Evolutionary conservation across 345 rosid species (phyloP).

Genomic region (Combretum micranthum): DNA sequence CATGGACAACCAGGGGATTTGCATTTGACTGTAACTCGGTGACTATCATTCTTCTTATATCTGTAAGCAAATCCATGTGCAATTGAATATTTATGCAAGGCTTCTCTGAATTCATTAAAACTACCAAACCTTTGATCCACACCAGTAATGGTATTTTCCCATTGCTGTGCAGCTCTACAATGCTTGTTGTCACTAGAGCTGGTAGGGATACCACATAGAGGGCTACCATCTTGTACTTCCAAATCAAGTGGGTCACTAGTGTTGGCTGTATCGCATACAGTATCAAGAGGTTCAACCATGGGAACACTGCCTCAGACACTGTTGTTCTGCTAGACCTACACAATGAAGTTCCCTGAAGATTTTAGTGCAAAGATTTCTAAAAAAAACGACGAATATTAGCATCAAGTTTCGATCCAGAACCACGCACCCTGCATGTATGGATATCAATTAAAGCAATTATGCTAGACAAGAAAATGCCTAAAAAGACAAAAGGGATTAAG

Average conservation of each 20-base stretch:
- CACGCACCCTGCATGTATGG: neutral
- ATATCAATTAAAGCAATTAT: neutral
- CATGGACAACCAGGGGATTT: slow-evolving; percentile 86
- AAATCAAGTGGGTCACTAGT: slow-evolving; percentile 15
- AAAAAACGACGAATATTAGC: slow-evolving; percentile 1
- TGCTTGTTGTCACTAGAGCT: slow-evolving; percentile 36
- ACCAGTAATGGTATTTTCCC: slow-evolving; percentile 89
- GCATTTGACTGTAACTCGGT: slow-evolving; percentile 84
- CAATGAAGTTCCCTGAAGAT: slow-evolving; percentile 2
- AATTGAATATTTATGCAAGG: slow-evolving; percentile 80
- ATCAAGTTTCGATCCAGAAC: slow-evolving; percentile 1
- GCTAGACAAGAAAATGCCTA: neutral
- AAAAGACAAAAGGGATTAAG: too few species aligned
- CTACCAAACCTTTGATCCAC: slow-evolving; percentile 82
- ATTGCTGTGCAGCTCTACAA: slow-evolving; percentile 56
- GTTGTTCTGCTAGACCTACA: slow-evolving; percentile 76
- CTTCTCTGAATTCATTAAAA: slow-evolving; percentile 78
- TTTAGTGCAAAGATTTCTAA: neutral
- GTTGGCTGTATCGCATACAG: slow-evolving; percentile 20
- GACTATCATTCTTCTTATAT: slow-evolving; percentile 91
- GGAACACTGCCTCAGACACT: slow-evolving; percentile 50
- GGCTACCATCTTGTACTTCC: slow-evolving; percentile 31
- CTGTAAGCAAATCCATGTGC: slow-evolving; percentile 85
- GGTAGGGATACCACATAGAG: slow-evolving; percentile 32
- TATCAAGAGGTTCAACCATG: slow-evolving; percentile 29